Evolutionary conservation across 352 stramenopile species (phyloP).

Genomic region (Phytophthora pseudosyringae): DNA sequence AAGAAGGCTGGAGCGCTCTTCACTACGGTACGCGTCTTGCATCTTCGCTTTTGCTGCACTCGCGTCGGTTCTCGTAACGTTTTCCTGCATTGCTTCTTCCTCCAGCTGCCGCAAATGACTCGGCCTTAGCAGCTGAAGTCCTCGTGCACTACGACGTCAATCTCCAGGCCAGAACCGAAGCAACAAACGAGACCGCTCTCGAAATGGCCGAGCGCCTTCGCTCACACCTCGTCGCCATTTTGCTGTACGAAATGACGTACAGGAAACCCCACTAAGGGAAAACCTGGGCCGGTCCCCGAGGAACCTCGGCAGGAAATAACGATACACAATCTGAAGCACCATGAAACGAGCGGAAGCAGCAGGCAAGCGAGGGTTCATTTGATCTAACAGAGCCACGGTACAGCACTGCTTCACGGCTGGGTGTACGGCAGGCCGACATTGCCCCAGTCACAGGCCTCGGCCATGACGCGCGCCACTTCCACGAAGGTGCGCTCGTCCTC

Average conservation of each 20-base stretch:
- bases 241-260: constrained; percentile 80
- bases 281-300: too few species aligned
- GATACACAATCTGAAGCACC: neutral
- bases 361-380: constrained; percentile 21
- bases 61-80: constrained; percentile 4
- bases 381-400: constrained; percentile 11
- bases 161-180: constrained; percentile 63
- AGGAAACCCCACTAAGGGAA: constrained; percentile 32
- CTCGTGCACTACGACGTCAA: constrained; percentile 70
- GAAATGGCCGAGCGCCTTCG: constrained; percentile 80
- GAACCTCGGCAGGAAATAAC: neutral
- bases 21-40: constrained; percentile 66
- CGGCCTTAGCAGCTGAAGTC: constrained; percentile 68
- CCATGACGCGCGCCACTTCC: constrained; percentile 60
- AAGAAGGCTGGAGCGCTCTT: constrained; percentile 77
- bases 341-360: constrained; percentile 9
- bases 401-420: constrained; percentile 29
- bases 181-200: constrained; percentile 77
- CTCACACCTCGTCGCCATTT: constrained; percentile 75
- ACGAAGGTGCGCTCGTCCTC: constrained; percentile 76
- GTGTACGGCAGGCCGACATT: constrained; percentile 65
- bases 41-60: constrained; percentile 5
- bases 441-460: constrained; percentile 69
- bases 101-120: constrained; percentile 71
- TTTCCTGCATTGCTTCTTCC: neutral